These are phyloP conservation scores for Spizellomyces sp. DNA, from an alignment of 192 early-diverging fungal genomes.

Conservation along the genomic window DNA sequence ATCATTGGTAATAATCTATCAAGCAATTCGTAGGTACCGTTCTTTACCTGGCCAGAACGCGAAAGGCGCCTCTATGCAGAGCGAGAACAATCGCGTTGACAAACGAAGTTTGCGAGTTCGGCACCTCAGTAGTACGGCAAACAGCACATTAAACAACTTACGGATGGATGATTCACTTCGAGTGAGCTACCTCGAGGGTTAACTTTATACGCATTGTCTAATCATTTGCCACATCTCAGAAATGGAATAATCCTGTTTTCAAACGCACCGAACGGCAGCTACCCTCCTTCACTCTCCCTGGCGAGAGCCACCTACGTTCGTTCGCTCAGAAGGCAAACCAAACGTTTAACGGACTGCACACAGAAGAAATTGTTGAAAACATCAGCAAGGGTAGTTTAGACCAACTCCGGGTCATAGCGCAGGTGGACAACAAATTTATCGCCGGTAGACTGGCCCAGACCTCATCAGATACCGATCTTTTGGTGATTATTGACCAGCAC, in stretches of 20 bases:
- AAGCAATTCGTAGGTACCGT: no score
- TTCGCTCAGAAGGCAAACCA: conserved; percentile 11
- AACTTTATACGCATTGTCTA: background rate
- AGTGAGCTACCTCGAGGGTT: background rate
- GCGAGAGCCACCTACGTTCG: background rate
- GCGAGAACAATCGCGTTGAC: conserved; percentile 1
- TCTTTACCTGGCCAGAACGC: no score
- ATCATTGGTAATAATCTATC: no score
- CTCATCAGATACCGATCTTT: background rate
- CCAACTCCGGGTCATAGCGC: conserved; percentile 53
- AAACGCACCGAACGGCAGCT: conserved; percentile 24
- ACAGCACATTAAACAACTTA: conserved; percentile 16
- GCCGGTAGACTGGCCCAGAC: conserved; percentile 33
- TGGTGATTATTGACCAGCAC: conserved; percentile 77
- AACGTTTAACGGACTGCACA: conserved; percentile 4
- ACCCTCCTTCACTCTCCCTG: background rate
- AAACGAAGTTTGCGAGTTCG: background rate
- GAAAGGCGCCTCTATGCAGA: no score
- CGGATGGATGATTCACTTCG: conserved; percentile 10
- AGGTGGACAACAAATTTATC: conserved; percentile 74
- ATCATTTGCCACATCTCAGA: conserved; percentile 10
- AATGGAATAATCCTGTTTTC: conserved; percentile 50
- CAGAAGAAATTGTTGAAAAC: conserved; percentile 19
- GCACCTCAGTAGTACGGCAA: background rate
- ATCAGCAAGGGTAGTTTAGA: conserved; percentile 48